A percentile compares a stretch with the other conserved stretches of the same genome.
These are phyloP conservation scores for Linum trigynum DNA, from an alignment of 345 rosid species.

Conservation along the genomic window DNA sequence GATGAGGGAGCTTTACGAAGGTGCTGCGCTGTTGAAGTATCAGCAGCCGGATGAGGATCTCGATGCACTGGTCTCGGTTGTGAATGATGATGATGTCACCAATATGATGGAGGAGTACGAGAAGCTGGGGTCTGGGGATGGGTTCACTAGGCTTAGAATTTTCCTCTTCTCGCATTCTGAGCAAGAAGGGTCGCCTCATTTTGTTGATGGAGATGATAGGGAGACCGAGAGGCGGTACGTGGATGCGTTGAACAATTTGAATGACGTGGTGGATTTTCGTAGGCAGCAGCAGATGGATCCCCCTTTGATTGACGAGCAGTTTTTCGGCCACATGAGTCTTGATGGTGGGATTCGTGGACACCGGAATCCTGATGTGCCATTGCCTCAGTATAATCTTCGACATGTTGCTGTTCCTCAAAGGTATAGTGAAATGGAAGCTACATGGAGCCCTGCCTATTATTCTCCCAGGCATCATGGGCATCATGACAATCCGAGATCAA, in stretches of 20 bases:
- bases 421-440: slow-evolving; percentile 63
- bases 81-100: slow-evolving; percentile 84
- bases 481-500: slow-evolving; percentile 48
- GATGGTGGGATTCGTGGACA: slow-evolving; percentile 54
- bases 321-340: slow-evolving; percentile 37
- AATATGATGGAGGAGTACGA: slow-evolving; percentile 99
- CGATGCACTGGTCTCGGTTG: slow-evolving; percentile 94
- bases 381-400: slow-evolving; percentile 48
- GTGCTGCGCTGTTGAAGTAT: slow-evolving; percentile 66
- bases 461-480: slow-evolving; percentile 84
- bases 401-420: slow-evolving; percentile 51
- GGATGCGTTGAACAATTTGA: slow-evolving; percentile 83
- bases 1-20: slow-evolving; percentile 84
- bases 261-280: slow-evolving; percentile 47
- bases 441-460: slow-evolving; percentile 67
- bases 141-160: slow-evolving; percentile 91
- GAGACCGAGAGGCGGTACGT: slow-evolving; percentile 89
- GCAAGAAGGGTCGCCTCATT: slow-evolving; percentile 51
- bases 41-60: slow-evolving; percentile 99
- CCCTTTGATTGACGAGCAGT: slow-evolving; percentile 31
- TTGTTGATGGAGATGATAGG: slow-evolving; percentile 69
- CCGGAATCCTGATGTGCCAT: slow-evolving; percentile 43
- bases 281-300: slow-evolving; percentile 56
- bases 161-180: slow-evolving; percentile 70
- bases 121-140: slow-evolving; percentile 78